Percentiles rank a stretch among this genome's conserved stretches.
Conservation (phyloP, 169 alveolate species). For the Amoebophrya sp. region DNA sequence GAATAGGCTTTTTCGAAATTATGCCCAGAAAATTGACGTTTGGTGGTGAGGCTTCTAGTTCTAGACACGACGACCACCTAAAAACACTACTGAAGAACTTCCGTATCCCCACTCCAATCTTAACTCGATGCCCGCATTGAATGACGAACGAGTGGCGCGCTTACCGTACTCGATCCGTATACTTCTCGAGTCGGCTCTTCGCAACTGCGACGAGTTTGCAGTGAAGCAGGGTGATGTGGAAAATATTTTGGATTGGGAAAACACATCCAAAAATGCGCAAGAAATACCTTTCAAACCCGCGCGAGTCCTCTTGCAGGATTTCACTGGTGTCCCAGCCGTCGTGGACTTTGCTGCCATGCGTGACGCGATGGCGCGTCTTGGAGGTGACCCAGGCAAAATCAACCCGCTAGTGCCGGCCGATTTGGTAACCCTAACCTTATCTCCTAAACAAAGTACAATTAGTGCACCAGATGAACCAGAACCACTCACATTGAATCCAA, state of each 20-base stretch:
- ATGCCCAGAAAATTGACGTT: no score
- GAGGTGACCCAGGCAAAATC: conserved; percentile 80
- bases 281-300: conserved; percentile 95
- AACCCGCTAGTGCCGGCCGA: conserved; percentile 94
- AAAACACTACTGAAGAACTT: no score
- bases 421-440: no score
- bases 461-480: no score
- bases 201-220: conserved; percentile 84
- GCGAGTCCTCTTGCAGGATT: conserved; percentile 61
- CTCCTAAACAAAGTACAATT: no score
- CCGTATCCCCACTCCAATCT: no score
- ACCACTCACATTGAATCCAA: no score
- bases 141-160: not conserved
- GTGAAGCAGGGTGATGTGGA: conserved; percentile 82
- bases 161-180: conserved; percentile 89
- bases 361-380: conserved; percentile 82
- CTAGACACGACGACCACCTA: no score
- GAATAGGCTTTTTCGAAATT: no score
- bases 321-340: conserved; percentile 91
- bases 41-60: no score
- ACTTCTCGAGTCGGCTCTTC: conserved; percentile 86
- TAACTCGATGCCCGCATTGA: not conserved
- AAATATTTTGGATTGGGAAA: conserved; percentile 83
- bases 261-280: conserved; percentile 54
- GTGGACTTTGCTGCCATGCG: conserved; percentile 97